Evolutionary conservation across 2,329 filamentous ascomycete species (phyloP), one percentile per base, ranked within the genome.

Genomic region (Penicillium crustosum): DNA sequence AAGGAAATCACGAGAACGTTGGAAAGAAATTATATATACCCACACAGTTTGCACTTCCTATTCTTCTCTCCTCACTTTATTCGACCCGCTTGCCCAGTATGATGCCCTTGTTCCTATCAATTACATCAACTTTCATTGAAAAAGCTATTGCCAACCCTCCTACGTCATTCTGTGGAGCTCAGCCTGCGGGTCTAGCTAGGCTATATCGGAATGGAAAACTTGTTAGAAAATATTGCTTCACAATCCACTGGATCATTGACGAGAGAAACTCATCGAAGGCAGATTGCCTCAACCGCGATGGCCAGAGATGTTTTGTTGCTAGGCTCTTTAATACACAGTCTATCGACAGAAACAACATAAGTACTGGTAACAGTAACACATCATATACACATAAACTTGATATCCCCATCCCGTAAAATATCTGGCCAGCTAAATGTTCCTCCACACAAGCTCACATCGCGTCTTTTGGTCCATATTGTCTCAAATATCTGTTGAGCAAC

Each of bases 321-420:
- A 3, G 15, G 13, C 21, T 25, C 10, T 38, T 36, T 8, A 19
- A 35, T 5, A 6, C 12, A 6, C 5, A 2, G 19, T 13, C n/a
- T 8, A 6, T 47, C 12, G 6, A 36, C 25, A 6, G 7, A 15
- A 21, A 9, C 3, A 21, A 36, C 31, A 36, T 3, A 9, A n/a
- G 2, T 36, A 17, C 17, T 36, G 7, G 3, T 38, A 33, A 13
- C 5, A 33, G 5, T 33, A 13, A 33, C 12, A 33, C 7, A n/a
- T 36, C 6, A 63, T 36, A 59, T 61, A 54, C 58, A 67, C 53
- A 56, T 60, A 15, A 66, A 50, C 38, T 49, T 59, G 25, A 63
- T 58, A 27, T 59, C 49, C 17, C 55, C 62, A n/a, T 53, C 48
- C 44, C 57, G 58, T 10, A 65, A 49, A 23, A 65, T 35, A 27